Base-by-base conservation (phyloP, 768 basidiomycete species). In the Lactarius psammicola region DNA sequence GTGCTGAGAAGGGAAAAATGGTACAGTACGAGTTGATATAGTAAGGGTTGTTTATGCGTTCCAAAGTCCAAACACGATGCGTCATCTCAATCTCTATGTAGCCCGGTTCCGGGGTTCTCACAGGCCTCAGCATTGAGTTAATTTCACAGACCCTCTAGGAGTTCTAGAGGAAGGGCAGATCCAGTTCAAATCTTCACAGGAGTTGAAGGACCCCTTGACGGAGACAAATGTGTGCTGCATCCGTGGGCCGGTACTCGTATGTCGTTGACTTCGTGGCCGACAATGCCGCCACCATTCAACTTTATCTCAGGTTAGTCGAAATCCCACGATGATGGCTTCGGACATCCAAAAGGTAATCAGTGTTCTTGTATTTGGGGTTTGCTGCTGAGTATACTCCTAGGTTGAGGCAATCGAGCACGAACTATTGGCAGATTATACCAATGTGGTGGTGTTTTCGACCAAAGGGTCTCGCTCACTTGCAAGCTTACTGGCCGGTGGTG, bases 401-500 rank as follows among this genome's bases (percentile, higher is more conserved):
- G 87, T 87, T 2, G 80, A 62, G 42, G 88, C 87, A 13, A 81
- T 91, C 23, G 77, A 84, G 62, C 75, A 78, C 33, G 78, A 82
- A 0, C 76, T 77, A 31, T 75, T 90, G 8, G 72, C 77, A 7
- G 74, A 78, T 70, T 79, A 82, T 26, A 79, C 82, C 65, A 83
- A 90, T 55, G 79, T 91, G 0, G 82, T 92, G 65, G 78, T 88
- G 0, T 77, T 86, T 75, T 63, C 84, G 70, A 40, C 71, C 26
- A 81, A 82, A 64, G 90, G 90, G 13, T 67, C 75, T 10, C 76
- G 79, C 15, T 88, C 88, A 33, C 73, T 88, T 10, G 86, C 88
- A 0, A 90, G 85, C 63, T 73, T 83, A n/a, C 81, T 92, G 31
- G 83, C 85, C n/a, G 90, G 88, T 34, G 90, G 90, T 75, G 90